phyloP scores from a whole-genome alignment of 2,329 filamentous ascomycete genomes.

The Elsinoe fawcettii region DNA sequence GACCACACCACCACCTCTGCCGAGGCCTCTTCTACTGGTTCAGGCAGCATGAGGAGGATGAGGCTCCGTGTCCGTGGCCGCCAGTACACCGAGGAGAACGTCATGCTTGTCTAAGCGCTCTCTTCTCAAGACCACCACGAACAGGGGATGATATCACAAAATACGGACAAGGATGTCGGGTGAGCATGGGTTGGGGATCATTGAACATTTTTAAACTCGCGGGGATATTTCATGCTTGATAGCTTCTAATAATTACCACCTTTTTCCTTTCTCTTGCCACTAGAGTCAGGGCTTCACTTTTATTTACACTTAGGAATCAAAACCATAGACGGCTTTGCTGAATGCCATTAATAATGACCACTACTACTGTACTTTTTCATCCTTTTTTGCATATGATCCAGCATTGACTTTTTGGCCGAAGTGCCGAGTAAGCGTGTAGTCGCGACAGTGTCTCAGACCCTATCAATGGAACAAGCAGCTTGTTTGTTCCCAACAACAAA shows the following conservation, averaged over 20 bases:
- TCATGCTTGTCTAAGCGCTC: background rate
- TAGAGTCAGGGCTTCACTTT: background rate
- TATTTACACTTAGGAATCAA: background rate
- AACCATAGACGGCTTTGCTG: background rate
- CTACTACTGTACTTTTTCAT: background rate
- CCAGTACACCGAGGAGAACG: conserved; percentile 5
- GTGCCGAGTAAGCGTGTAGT: background rate
- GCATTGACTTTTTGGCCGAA: too few relatives aligned
- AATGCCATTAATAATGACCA: background rate
- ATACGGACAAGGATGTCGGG: background rate
- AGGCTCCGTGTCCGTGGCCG: conserved; percentile 5
- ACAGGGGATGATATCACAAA: background rate
- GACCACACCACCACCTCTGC: background rate
- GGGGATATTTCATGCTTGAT: background rate
- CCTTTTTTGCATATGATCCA: too few relatives aligned
- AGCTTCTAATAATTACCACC: conserved; percentile 6
- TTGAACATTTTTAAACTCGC: background rate
- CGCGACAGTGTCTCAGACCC: background rate
- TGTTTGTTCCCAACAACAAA: background rate
- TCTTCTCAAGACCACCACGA: background rate
- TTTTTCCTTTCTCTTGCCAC: background rate
- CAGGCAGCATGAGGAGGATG: background rate
- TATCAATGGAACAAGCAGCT: background rate
- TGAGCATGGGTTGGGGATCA: background rate
- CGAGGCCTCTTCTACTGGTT: background rate